Evolutionary conservation across 2,329 filamentous ascomycete species (phyloP).

Genomic region (Diplodia scrobiculata): DNA sequence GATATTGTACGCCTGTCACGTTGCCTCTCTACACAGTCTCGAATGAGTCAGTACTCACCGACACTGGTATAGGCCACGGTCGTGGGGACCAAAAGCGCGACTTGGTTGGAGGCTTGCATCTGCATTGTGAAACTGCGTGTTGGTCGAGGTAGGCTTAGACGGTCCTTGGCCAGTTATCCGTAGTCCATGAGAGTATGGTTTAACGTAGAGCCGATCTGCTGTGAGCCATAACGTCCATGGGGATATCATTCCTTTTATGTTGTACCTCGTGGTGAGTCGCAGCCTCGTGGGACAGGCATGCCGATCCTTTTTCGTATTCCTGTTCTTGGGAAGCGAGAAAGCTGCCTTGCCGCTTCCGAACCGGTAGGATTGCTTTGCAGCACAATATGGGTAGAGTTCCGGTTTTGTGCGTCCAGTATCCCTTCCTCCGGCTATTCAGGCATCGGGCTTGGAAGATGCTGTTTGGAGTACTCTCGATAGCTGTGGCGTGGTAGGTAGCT

Average conservation of each 20-base stretch:
- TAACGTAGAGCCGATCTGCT: neutral
- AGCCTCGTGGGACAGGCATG: slow-evolving; percentile 10
- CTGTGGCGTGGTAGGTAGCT: too few species aligned
- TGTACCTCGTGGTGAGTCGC: neutral
- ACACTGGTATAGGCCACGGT: neutral
- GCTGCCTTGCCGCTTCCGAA: neutral
- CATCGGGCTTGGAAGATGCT: neutral
- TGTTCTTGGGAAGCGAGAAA: neutral
- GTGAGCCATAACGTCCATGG: neutral
- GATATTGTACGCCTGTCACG: neutral
- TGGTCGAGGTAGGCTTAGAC: neutral
- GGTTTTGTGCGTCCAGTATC: neutral
- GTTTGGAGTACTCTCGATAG: neutral
- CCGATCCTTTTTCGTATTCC: slow-evolving; percentile 4
- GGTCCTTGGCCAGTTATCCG: neutral
- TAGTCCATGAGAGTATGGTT: neutral
- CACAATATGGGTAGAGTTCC: too few species aligned
- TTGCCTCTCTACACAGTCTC: neutral
- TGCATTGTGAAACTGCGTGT: neutral
- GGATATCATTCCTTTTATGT: neutral
- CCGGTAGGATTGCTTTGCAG: neutral
- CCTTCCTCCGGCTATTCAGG: neutral
- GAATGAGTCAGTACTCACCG: neutral
- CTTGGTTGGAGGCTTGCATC: neutral
- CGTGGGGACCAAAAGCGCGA: neutral